Conservation (phyloP, 257 asterid species). For the Prunella vulgaris region DNA sequence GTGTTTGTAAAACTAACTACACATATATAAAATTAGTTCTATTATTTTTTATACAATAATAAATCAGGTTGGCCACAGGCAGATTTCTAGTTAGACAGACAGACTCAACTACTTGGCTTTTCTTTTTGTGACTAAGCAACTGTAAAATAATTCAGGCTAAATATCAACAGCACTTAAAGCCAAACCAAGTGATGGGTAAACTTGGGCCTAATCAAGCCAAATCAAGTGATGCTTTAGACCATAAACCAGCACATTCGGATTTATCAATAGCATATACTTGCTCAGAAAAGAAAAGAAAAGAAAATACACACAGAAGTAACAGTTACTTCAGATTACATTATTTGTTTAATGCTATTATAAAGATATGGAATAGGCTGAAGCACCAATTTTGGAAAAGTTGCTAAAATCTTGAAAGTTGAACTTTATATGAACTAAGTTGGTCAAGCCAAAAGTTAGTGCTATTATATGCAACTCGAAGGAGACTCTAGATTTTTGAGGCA, state of each 20-base stretch:
- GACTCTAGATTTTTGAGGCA: background rate
- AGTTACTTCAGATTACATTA: background rate
- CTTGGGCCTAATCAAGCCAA: background rate
- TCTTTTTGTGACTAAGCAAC: constrained; percentile 7
- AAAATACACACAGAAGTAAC: background rate
- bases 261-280: background rate
- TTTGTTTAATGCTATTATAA: background rate
- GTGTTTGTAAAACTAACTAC: too few relatives aligned
- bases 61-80: background rate
- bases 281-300: background rate
- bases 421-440: background rate
- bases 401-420: background rate
- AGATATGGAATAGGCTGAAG: background rate
- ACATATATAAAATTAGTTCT: too few relatives aligned
- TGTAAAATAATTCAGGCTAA: background rate
- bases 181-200: background rate
- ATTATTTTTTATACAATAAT: too few relatives aligned
- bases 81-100: background rate
- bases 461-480: background rate
- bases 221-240: background rate
- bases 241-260: background rate
- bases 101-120: background rate
- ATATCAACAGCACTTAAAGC: background rate
- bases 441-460: background rate
- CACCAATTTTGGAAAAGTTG: background rate